Evolutionary conservation across 441 rosid genomes (phyloP), one percentile per base, ranked within the genome.

Genomic region (Eutrema salsugineum): DNA sequence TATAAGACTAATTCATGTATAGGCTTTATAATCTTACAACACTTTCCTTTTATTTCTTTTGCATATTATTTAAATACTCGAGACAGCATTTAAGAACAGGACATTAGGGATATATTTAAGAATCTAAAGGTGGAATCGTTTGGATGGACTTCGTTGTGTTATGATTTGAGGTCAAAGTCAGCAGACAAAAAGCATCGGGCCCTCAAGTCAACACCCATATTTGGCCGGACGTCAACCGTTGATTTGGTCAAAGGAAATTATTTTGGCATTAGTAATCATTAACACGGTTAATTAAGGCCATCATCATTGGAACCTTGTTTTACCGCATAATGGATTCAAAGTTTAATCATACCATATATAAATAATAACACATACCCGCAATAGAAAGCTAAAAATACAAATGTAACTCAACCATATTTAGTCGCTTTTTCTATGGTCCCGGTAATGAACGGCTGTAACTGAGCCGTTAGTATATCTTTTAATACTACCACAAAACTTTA

Each of bases 181-280:
- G 12, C 67, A 10, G 19, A 30, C 36, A 46, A 19, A 62, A 63
- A 46, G 48, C 24, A 12, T 22, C 19, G n/a, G 19, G 17, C 30
- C 17, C 17, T 48, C 57, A 68, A 61, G 69, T 60, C 64, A 68
- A 68, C 51, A 55, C 44, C 50, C 15, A 39, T 47, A 11, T 6
- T 33, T 54, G 64, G 74, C 70, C 42, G 12, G 36, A 68, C 47
- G 30, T 68, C 47, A 38, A 20, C 75, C 35, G 10, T 76, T 76
- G 79, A 70, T 63, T 70, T 76, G 62, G 67, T 69, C 71, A 6
- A 62, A 46, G 30, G 46, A 63, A n/a, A 11, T n/a, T 4, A 11
- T 8, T 38, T 32, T 74, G 48, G 47, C 62, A 55, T 40, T 74
- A 50, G 72, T 65, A 46, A 46, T 48, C 28, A 56, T 63, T 38